These are phyloP conservation scores for Wickerhamomyces bisporus DNA, from an alignment of 805 yeast genomes.

Conservation along the genomic window DNA sequence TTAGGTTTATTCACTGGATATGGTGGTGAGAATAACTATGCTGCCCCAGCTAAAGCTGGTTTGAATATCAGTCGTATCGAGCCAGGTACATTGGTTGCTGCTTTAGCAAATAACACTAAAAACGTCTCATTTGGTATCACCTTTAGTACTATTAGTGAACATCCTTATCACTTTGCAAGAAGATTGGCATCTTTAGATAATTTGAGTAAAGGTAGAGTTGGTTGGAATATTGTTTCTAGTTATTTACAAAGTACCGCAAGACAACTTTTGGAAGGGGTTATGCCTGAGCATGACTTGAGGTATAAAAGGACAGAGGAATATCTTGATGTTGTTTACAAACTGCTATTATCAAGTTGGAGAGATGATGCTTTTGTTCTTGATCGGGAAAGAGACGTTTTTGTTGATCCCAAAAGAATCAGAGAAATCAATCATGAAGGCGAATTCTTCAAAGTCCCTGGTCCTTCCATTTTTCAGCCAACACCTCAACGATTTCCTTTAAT, in stretches of 20 bases:
- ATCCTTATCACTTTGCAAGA: constrained; percentile 35
- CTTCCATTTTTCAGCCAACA: constrained; percentile 34
- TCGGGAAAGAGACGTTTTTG: constrained; percentile 18
- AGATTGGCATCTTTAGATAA: constrained; percentile 37
- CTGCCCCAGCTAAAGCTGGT: constrained; percentile 26
- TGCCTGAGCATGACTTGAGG: constrained; percentile 35
- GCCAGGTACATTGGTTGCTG: constrained; percentile 32
- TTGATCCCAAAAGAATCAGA: constrained; percentile 32
- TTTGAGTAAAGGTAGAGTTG: constrained; percentile 35
- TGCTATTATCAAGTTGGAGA: constrained; percentile 34
- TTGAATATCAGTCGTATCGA: constrained; percentile 31
- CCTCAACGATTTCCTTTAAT: constrained; percentile 40
- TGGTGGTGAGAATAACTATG: constrained; percentile 28
- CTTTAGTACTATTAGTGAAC: constrained; percentile 34
- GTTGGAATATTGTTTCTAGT: constrained; percentile 39
- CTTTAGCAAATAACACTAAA: constrained; percentile 35
- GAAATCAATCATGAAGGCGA: constrained; percentile 35
- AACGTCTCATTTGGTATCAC: constrained; percentile 33
- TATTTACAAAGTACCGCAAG: constrained; percentile 34
- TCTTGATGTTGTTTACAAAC: constrained; percentile 30
- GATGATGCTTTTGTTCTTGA: constrained; percentile 28
- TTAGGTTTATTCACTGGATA: constrained; percentile 33
- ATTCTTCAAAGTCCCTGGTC: constrained; percentile 26
- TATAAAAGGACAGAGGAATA: constrained; percentile 34
- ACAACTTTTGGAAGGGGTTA: constrained; percentile 30